These are phyloP conservation scores for Diaporthe ampelina DNA, from an alignment of 2,329 filamentous ascomycete species.

Conservation along the genomic window DNA sequence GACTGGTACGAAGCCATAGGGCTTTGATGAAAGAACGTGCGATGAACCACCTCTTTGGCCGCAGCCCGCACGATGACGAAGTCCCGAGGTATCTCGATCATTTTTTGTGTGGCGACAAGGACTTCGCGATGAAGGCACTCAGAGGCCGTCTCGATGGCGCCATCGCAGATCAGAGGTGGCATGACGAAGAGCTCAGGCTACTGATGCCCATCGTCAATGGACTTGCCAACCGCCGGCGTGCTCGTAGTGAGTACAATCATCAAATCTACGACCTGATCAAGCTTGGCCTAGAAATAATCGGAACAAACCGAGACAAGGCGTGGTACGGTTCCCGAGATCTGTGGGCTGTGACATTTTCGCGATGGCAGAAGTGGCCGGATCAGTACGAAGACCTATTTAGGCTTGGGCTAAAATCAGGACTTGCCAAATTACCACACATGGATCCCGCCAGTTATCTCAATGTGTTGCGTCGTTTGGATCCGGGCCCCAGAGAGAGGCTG, in stretches of 20 bases:
- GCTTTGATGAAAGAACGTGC: slow-evolving; percentile 17
- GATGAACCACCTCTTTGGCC: slow-evolving; percentile 19
- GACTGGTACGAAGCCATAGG: not conserved
- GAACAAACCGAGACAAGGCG: not conserved
- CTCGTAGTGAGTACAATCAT: not conserved
- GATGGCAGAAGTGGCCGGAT: slow-evolving; percentile 25
- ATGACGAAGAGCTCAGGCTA: not conserved
- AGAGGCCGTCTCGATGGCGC: slow-evolving; percentile 26
- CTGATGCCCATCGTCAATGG: slow-evolving; percentile 15
- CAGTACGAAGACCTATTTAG: slow-evolving; percentile 26
- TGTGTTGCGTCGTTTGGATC: not conserved
- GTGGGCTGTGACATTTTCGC: slow-evolving; percentile 14
- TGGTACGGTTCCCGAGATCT: not conserved
- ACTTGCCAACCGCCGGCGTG: not conserved
- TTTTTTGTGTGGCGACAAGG: slow-evolving; percentile 1
- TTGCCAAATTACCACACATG: not conserved
- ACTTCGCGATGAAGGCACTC: slow-evolving; percentile 23
- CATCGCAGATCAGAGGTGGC: slow-evolving; percentile 11
- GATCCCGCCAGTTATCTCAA: slow-evolving; percentile 4
- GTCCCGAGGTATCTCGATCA: slow-evolving; percentile 4
- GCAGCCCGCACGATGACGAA: not conserved
- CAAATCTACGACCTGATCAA: slow-evolving; percentile 17
- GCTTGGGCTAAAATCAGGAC: slow-evolving; percentile 9
- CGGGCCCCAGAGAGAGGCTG: not conserved
- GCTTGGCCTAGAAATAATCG: slow-evolving; percentile 16